A percentile compares a stretch with the other conserved stretches of the same genome.
phyloP scores from a whole-genome alignment of 495 filamentous ascomycete genomes.

The Parachaetomium inaequale region DNA sequence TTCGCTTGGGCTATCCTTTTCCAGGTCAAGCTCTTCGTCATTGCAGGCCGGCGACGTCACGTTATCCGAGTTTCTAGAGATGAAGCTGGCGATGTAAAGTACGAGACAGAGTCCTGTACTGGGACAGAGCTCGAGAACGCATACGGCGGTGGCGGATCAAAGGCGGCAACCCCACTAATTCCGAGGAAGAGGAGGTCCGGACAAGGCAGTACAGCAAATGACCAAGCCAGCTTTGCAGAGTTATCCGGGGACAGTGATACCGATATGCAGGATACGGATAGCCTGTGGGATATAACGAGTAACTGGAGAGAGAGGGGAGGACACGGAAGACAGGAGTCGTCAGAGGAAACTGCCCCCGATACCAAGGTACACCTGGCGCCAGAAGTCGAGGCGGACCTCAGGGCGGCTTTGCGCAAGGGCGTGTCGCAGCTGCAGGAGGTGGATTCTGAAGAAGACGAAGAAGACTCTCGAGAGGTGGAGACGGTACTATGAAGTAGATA shows the following conservation, averaged over 20 bases:
- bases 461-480: too few relatives aligned
- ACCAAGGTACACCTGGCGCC: neutral
- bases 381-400: neutral
- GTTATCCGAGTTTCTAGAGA: neutral
- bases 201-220: neutral
- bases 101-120: neutral
- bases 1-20: neutral
- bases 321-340: neutral
- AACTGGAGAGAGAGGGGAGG: neutral
- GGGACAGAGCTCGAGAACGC: neutral
- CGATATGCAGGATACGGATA: neutral
- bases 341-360: constrained; percentile 2
- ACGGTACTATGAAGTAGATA: neutral
- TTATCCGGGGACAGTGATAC: neutral
- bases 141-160: neutral
- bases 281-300: neutral
- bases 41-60: neutral
- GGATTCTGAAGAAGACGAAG: neutral
- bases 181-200: neutral
- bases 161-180: neutral
- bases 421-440: neutral
- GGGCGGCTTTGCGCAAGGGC: neutral
- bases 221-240: neutral
- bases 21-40: neutral
- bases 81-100: neutral